Percentiles rank a stretch among this genome's conserved stretches.
Evolutionary conservation across 2,329 filamentous ascomycete species (phyloP).

Genomic region (Aplosporella prunicola): DNA sequence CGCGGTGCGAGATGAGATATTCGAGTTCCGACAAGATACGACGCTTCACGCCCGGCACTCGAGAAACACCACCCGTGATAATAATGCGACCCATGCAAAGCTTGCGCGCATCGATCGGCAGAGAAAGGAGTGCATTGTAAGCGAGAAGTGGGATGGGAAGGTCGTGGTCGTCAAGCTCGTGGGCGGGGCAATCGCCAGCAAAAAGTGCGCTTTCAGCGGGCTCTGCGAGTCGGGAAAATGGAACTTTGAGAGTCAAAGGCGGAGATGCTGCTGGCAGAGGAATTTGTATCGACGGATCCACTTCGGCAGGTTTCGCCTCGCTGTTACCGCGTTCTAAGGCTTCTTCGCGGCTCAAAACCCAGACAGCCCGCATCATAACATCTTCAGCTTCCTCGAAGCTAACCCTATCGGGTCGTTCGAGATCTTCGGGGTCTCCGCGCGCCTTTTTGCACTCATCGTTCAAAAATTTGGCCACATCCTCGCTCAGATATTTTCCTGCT

Average conservation of each 20-base stretch:
- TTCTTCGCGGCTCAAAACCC: constrained; percentile 46
- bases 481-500: constrained; percentile 61
- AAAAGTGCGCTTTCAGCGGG: constrained; percentile 72
- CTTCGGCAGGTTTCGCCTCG: constrained; percentile 19
- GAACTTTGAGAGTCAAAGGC: constrained; percentile 49
- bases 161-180: constrained; percentile 77
- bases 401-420: constrained; percentile 19
- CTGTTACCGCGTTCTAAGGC: constrained; percentile 18
- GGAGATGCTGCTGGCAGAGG: constrained; percentile 28
- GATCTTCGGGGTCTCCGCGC: constrained; percentile 16
- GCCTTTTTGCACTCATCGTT: constrained; percentile 34
- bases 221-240: constrained; percentile 61
- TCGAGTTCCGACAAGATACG: constrained; percentile 69
- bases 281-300: constrained; percentile 26
- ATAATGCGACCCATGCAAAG: constrained; percentile 83
- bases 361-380: constrained; percentile 62
- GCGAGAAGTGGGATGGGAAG: constrained; percentile 66
- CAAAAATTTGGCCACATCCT: constrained; percentile 58
- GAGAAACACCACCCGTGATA: constrained; percentile 72
- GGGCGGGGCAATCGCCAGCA: constrained; percentile 40
- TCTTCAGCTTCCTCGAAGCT: constrained; percentile 75
- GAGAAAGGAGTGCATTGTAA: constrained; percentile 62
- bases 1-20: constrained; percentile 53
- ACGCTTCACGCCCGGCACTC: constrained; percentile 67
- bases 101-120: constrained; percentile 74